Base-by-base conservation (phyloP, 495 filamentous ascomycete genomes). In the Mytilinidion resinicola region DNA sequence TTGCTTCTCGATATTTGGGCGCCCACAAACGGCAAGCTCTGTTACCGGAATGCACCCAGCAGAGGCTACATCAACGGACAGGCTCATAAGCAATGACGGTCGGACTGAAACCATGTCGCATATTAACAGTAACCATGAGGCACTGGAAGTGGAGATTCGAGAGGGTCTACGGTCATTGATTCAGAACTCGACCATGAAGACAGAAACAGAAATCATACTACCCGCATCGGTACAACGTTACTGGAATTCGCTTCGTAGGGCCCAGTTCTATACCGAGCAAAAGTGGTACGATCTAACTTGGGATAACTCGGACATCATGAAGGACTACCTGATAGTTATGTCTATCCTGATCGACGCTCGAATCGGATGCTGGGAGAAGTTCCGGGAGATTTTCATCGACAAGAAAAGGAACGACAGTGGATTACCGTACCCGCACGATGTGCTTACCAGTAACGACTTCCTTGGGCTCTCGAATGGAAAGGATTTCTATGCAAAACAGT, bases 361-460 rank as follows among this genome's bases (percentile, higher is more conserved):
- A 3, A 49, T 57, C 34, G 14, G 12, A 35, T 41, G 38, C 4
- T 57, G 55, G 55, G 43, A 15, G 3, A 48, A 51, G 15, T 55
- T 55, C 51, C 11, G 21, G 10, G 51, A 39, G 11, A 55, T 55
- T 9, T 55, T 55, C 51, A 43, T 55, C 38, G 21, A 41, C n/a
- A 8, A 20, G 12, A 12, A 49, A 9, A 9, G 46, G 9, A 9
- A 17, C 10, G 46, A 49, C 19, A 9, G 12, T 10, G 19, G 19
- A 9, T 17, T 49, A 9, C 46, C 46, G 19, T 49, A 9, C 46
- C 9, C 10, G 9, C 12, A 21, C 9, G 46, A 49, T 9, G 10
- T 9, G 9, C 46, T 49, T 9, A 10, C 10, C 19, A 9, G 7
- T 10, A 7, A n/a, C 20, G 34, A 4, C 34, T 9, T 54, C 41